Evolutionary conservation across 805 yeast genomes (phyloP), one percentile per base, ranked within the genome.

Genomic region (Myxozyma kluyveri): DNA sequence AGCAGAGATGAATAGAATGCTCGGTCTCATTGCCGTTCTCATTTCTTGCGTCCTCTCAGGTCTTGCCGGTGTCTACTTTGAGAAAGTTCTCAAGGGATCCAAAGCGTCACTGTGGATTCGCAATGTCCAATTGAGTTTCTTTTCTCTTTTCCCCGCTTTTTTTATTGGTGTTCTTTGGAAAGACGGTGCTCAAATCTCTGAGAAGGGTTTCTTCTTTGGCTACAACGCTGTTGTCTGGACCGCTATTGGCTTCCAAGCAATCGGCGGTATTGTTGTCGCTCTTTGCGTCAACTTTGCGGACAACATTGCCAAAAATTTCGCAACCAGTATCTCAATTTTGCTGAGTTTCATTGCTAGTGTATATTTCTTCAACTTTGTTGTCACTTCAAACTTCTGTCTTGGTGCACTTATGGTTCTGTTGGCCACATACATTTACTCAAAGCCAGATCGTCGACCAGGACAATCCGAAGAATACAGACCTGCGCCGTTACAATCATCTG

Each of bases 41-140:
- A 44, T 65, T 24, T 74, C 75, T 9, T 72, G 75, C 52, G 54
- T 68, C 6, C 58, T 71, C 36, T 64, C 70, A 21, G 75, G 75
- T 4, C 61, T 72, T 35, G 75, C 75, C 4, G 75, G 75, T n/a
- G 72, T 72, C 37, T 72, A 72, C 63, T 70, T 72, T 57, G 75
- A 72, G 47, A 70, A 69, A 57, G 73, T 70, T 26, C 65, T 72
- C 46, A 72, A 72, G 58, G 72, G 71, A 36, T 50, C 69, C 18
- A 63, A 61, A 46, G 63, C 66, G 31, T 50, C 60, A 5, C 62
- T 72, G 19, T 72, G 75, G 75, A 61, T 67, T 37, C 70, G 75
- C 36, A 72, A 72, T 51, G 66, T 72, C 26, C 75, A 72, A 60
- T 66, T 72, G 36, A 64, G 69, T 21, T 61, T 69, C 54, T 72